Percentiles rank a stretch among this genome's conserved stretches.
Conservation (phyloP, 176 grass and related monocot genomes). For the Carex myosuroides region DNA sequence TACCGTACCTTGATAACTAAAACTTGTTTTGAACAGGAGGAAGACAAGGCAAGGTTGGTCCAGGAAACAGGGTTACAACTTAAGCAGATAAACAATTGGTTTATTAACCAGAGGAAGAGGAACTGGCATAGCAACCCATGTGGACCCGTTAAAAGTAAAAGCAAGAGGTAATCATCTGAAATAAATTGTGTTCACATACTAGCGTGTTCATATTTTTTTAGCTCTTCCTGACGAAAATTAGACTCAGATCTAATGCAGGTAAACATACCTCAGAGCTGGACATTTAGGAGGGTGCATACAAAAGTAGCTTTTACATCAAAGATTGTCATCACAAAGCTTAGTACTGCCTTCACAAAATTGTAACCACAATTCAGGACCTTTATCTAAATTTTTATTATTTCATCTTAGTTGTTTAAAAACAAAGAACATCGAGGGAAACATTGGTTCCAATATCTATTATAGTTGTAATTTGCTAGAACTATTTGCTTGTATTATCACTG, state of each 20-base stretch:
- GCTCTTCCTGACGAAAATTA: not conserved
- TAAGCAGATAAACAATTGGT: conserved; percentile 99
- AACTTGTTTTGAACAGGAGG: conserved; percentile 45
- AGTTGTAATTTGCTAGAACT: conserved; percentile 2
- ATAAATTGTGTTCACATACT: not conserved
- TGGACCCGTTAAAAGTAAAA: conserved; percentile 74
- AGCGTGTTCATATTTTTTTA: not conserved
- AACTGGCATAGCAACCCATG: conserved; percentile 96
- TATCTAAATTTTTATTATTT: not conserved
- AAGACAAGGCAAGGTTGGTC: conserved; percentile 82
- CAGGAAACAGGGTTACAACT: conserved; percentile 93
- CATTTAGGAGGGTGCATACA: not conserved
- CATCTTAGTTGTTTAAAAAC: not conserved
- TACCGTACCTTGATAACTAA: not conserved
- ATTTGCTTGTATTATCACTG: not conserved
- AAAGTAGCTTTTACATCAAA: not conserved
- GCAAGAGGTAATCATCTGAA: conserved; percentile 60
- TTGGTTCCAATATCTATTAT: not conserved
- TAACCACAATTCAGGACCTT: not conserved
- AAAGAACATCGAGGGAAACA: not conserved
- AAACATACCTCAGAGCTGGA: conserved; percentile 13
- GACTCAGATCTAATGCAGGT: conserved; percentile 18
- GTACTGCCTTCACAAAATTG: not conserved
- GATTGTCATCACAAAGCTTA: not conserved
- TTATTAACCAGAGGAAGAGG: conserved; percentile 96